These are phyloP conservation scores for Malania oleifera DNA, from an alignment of 164 flowering plant species.

Conservation along the genomic window DNA sequence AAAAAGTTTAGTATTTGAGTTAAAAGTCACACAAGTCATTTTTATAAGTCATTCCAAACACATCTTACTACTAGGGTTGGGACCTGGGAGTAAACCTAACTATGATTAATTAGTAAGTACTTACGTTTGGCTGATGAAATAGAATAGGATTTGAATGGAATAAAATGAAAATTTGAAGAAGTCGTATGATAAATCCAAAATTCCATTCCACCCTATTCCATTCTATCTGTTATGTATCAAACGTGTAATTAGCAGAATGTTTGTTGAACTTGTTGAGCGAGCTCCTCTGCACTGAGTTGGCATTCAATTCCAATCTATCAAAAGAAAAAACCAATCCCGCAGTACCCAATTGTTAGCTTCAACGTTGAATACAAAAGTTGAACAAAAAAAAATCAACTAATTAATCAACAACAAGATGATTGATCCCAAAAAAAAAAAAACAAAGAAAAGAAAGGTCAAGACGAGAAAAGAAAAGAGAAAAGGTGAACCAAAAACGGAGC, in stretches of 20 bases:
- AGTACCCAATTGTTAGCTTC: constrained; percentile 14
- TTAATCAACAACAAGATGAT: background rate
- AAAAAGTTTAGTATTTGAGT: too few relatives aligned
- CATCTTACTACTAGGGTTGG: background rate
- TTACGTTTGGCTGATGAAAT: too few relatives aligned
- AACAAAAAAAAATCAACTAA: background rate
- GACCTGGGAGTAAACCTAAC: background rate
- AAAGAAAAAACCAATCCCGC: constrained; percentile 1
- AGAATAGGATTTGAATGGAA: too few relatives aligned
- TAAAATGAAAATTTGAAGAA: too few relatives aligned
- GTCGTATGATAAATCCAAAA: too few relatives aligned
- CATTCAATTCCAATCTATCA: constrained; percentile 92
- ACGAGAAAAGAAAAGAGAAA: too few relatives aligned
- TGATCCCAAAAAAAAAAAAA: background rate
- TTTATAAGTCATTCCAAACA: too few relatives aligned
- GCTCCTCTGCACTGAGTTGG: constrained; percentile 88
- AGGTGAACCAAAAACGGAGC: too few relatives aligned
- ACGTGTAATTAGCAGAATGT: constrained; percentile 58
- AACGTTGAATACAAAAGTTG: background rate
- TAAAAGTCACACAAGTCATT: too few relatives aligned
- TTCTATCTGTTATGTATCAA: too few relatives aligned
- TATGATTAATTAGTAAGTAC: too few relatives aligned
- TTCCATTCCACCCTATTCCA: too few relatives aligned
- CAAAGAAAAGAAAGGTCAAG: constrained; percentile 1
- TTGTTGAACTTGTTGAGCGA: constrained; percentile 82